phyloP scores from a whole-genome alignment of 495 filamentous ascomycete genomes.

The Penicillium paxilli region DNA sequence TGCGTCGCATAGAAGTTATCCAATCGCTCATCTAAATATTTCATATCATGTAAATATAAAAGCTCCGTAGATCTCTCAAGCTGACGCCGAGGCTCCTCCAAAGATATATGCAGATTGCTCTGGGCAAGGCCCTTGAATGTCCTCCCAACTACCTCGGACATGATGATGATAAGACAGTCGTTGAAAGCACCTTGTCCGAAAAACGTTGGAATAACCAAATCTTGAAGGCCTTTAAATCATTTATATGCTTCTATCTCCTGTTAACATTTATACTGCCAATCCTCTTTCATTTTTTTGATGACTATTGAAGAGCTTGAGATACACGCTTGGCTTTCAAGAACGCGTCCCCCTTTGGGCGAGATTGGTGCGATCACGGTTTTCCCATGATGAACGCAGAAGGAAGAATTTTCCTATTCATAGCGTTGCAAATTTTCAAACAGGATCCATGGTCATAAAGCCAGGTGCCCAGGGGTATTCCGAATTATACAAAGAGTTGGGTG shows the following conservation, averaged over 20 bases:
- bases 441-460: no score
- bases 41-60: not conserved
- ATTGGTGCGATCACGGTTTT: no score
- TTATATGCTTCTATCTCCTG: slow-evolving; percentile 5
- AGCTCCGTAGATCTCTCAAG: slow-evolving; percentile 1
- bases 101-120: not conserved
- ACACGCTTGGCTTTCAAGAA: no score
- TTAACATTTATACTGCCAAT: slow-evolving; percentile 1
- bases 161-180: not conserved
- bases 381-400: no score
- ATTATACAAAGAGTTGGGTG: no score
- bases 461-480: no score
- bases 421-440: no score
- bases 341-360: no score
- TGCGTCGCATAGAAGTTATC: slow-evolving; percentile 13
- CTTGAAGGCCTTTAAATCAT: slow-evolving; percentile 5
- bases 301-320: no score
- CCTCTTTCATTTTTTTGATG: slow-evolving; percentile 4
- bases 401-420: no score
- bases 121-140: slow-evolving; percentile 2
- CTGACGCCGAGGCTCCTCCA: not conserved
- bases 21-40: slow-evolving; percentile 8
- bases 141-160: slow-evolving; percentile 7
- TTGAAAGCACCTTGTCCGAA: slow-evolving; percentile 2
- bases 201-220: slow-evolving; percentile 2